Evolutionary conservation across 257 asterid genomes (phyloP), one percentile per base, ranked within the genome.

Genomic region (Primulina tabacum): DNA sequence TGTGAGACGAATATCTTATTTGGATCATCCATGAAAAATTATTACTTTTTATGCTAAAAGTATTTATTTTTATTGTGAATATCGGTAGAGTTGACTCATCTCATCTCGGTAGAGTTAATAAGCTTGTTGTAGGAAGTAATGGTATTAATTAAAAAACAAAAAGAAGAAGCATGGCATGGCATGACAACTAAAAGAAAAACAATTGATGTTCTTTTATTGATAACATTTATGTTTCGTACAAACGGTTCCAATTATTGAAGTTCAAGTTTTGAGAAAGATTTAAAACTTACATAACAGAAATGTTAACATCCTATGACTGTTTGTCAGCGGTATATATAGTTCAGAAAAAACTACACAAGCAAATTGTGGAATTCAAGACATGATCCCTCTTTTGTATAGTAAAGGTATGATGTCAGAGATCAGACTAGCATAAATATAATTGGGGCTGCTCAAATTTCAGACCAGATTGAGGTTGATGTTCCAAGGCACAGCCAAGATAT

Each of bases 311-410:
- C 57, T 50, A 16, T 17, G 56, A 16, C 20, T 47, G 20, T 16
- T 17, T 14, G 21, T 50, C 57, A 17, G 7, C 7, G 7, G 53
- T 43, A 43, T 12, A 43, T 4, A 43, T 43, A 43, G n/a, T 14
- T 43, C 50, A 30, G 43, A 58, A 18, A 4, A 1, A 52, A 63
- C 28, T 71, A 76, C n/a, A 64, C 66, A 50, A 50, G 65, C 62
- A 52, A 60, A 69, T 37, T 24, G 37, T 47, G 67, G 62, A 47
- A 53, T 52, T 38, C n/a, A 16, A 72, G 69, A 58, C 72, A 55
- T 55, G 69, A 60, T 43, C 40, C 62, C 64, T 60, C 55, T 40
- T 24, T 5, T 52, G 71, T 6, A 14, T 64, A 14, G 7, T 32
- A 37, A 52, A 65, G 53, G 20, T 37, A 32, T 55, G 28, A 53